A percentile compares a stretch with the other conserved stretches of the same genome.
phyloP scores from a whole-genome alignment of 441 rosid genomes.

The Cnidoscolus chayamansa region DNA sequence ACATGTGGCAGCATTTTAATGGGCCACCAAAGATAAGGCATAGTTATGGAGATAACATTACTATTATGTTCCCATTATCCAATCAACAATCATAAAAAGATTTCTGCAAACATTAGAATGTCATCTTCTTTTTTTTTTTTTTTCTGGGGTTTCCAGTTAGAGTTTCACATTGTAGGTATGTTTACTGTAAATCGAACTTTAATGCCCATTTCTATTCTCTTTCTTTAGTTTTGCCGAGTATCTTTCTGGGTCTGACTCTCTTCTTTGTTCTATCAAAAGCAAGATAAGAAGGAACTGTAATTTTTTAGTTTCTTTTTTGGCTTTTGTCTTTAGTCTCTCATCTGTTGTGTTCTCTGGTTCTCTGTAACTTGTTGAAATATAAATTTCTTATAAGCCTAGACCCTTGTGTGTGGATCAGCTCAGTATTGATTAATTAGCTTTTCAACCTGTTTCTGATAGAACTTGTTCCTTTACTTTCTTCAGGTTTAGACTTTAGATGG shows the following conservation, averaged over 20 bases:
- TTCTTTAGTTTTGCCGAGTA: neutral
- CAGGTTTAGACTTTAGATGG: slow-evolving; percentile 50
- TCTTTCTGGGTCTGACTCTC: neutral
- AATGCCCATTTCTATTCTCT: neutral
- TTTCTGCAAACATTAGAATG: neutral
- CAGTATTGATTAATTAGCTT: neutral
- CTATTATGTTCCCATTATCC: neutral
- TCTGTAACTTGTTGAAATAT: neutral
- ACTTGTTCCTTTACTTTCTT: slow-evolving; percentile 12
- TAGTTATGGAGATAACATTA: neutral
- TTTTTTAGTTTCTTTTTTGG: too few relatives aligned
- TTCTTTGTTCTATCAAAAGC: neutral
- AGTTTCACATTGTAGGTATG: neutral
- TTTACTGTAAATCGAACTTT: neutral
- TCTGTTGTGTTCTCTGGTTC: neutral
- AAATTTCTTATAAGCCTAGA: neutral
- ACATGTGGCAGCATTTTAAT: slow-evolving; percentile 20
- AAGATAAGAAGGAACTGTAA: neutral
- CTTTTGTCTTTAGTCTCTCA: neutral
- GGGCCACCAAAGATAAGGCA: slow-evolving; percentile 36
- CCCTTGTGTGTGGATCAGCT: too few relatives aligned
- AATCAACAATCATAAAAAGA: neutral
- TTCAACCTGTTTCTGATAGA: neutral
- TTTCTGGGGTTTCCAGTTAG: too few relatives aligned
- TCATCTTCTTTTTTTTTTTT: neutral